Percentiles rank a stretch among this genome's conserved stretches.
Evolutionary conservation across 805 yeast species (phyloP).

Genomic region (Kluyveromyces nonfermentans): DNA sequence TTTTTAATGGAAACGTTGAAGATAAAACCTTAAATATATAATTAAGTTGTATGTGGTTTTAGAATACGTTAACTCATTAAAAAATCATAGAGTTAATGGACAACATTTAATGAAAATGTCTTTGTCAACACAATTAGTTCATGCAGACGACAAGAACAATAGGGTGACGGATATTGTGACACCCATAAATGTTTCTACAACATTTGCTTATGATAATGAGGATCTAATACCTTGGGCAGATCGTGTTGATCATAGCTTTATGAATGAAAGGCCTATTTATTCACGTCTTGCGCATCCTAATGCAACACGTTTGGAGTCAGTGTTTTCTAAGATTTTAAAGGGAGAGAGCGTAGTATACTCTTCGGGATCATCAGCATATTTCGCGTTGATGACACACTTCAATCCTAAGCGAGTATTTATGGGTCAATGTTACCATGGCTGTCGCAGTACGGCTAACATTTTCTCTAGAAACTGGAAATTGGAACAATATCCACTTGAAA

Average conservation of each 20-base stretch:
- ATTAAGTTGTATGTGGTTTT: too few relatives aligned
- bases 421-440: slow-evolving; percentile 81
- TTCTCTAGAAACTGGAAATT: slow-evolving; percentile 52
- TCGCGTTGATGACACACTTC: slow-evolving; percentile 57
- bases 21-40: too few relatives aligned
- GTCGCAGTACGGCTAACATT: slow-evolving; percentile 59
- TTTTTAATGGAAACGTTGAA: too few relatives aligned
- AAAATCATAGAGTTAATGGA: too few relatives aligned
- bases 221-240: slow-evolving; percentile 41
- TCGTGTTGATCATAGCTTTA: slow-evolving; percentile 24
- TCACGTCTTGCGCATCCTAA: slow-evolving; percentile 74
- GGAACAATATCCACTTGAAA: slow-evolving; percentile 35
- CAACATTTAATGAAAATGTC: not conserved
- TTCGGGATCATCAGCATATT: slow-evolving; percentile 76
- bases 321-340: slow-evolving; percentile 49
- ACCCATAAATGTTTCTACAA: slow-evolving; percentile 77
- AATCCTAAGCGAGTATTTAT: slow-evolving; percentile 70
- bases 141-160: slow-evolving; percentile 54
- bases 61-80: too few relatives aligned
- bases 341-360: slow-evolving; percentile 62
- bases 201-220: slow-evolving; percentile 56
- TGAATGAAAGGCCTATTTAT: slow-evolving; percentile 40
- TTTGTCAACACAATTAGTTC: slow-evolving; percentile 50
- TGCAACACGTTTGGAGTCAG: slow-evolving; percentile 54
- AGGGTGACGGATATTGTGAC: slow-evolving; percentile 61